These are phyloP conservation scores for Ceratocystis albifundus DNA, from an alignment of 2,329 filamentous ascomycete genomes.

Conservation along the genomic window DNA sequence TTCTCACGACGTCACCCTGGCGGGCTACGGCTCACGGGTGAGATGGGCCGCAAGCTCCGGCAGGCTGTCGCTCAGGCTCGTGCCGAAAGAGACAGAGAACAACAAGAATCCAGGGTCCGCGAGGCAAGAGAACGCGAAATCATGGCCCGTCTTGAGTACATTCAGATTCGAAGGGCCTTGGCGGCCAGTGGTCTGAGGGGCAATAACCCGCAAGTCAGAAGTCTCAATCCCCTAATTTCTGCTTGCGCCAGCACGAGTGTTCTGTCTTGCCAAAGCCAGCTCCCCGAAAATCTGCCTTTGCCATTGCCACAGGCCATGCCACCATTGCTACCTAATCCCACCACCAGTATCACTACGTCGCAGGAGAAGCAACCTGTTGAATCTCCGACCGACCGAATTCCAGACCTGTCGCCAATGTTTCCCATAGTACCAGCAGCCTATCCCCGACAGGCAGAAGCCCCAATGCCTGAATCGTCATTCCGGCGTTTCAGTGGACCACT, in stretches of 20 bases:
- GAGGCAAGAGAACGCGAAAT: not conserved
- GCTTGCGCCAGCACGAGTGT: not conserved
- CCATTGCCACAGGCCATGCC: not conserved
- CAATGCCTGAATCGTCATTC: not conserved
- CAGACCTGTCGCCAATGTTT: not conserved
- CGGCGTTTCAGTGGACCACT: not conserved
- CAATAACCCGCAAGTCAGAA: not conserved
- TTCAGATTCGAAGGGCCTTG: not conserved
- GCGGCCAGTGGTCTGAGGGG: not conserved
- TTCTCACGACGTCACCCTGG: not conserved
- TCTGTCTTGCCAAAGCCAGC: not conserved
- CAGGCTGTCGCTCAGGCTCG: not conserved
- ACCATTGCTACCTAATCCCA: not conserved
- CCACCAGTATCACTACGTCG: not conserved
- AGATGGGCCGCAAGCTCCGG: slow-evolving; percentile 5
- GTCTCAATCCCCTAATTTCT: not conserved
- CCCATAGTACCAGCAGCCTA: not conserved
- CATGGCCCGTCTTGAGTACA: not conserved
- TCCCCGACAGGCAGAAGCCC: not conserved
- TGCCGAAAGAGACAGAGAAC: not conserved
- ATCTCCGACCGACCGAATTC: not conserved
- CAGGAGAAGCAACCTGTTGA: not conserved
- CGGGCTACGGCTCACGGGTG: not conserved
- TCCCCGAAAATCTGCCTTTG: not conserved
- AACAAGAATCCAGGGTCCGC: not conserved